phyloP scores from a whole-genome alignment of 495 filamentous ascomycete species.

The Lasiosphaeria hispida region DNA sequence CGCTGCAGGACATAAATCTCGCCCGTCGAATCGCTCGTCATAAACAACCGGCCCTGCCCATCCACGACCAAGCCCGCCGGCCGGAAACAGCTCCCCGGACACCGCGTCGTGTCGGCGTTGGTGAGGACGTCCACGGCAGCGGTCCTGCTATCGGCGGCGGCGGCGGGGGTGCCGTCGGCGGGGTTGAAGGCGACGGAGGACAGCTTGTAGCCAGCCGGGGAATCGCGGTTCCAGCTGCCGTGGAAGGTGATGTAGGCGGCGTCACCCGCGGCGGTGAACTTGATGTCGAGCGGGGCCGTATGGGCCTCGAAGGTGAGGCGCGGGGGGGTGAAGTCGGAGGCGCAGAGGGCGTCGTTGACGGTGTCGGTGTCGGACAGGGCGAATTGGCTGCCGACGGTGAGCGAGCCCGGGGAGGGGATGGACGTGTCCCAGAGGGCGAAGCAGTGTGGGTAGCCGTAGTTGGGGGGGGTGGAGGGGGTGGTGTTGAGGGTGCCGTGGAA shows the following conservation, averaged over 20 bases:
- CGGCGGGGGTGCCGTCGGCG: slow-evolving; percentile 41
- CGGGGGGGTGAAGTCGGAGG: slow-evolving; percentile 40
- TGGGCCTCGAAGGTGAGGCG: slow-evolving; percentile 57
- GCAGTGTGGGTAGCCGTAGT: slow-evolving; percentile 71
- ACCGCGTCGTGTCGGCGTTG: slow-evolving; percentile 43
- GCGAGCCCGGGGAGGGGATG: slow-evolving; percentile 21
- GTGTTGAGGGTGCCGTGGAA: slow-evolving; percentile 61
- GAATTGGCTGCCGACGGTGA: slow-evolving; percentile 41
- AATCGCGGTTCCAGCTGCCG: slow-evolving; percentile 52
- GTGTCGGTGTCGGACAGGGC: slow-evolving; percentile 21
- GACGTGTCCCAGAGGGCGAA: slow-evolving; percentile 59
- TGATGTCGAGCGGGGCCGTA: slow-evolving; percentile 60
- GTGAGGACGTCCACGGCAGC: slow-evolving; percentile 49
- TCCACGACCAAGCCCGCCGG: slow-evolving; percentile 57
- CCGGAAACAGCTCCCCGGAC: slow-evolving; percentile 52
- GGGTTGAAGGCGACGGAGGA: slow-evolving; percentile 41
- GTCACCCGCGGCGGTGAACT: slow-evolving; percentile 38
- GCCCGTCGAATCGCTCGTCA: slow-evolving; percentile 56
- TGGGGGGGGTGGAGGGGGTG: slow-evolving; percentile 35
- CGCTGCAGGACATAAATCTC: slow-evolving; percentile 54
- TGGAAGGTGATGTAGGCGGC: slow-evolving; percentile 44
- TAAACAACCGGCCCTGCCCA: slow-evolving; percentile 46
- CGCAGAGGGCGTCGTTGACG: slow-evolving; percentile 49
- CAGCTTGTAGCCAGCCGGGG: slow-evolving; percentile 57
- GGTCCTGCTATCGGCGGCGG: slow-evolving; percentile 36